Base-by-base conservation (phyloP, 208 protist genomes). In the Lotmaria passim region DNA sequence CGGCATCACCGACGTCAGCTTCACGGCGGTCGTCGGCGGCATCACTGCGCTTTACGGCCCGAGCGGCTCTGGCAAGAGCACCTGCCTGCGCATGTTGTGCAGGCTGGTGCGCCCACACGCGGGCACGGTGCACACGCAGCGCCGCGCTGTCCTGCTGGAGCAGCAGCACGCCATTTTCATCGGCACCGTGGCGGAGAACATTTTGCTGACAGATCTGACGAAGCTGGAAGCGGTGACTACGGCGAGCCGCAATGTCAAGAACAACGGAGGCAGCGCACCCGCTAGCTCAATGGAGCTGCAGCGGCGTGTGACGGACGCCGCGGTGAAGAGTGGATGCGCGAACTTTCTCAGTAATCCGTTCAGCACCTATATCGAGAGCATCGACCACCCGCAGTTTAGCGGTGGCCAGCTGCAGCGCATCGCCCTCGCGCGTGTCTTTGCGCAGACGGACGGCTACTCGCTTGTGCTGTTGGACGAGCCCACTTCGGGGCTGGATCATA, bases 391-490 rank as follows among this genome's bases (percentile, higher is more conserved):
- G 24, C 83, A 77, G 44, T 93, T 93, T 52, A 95, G 86, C 63
- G 89, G 89, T 10, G 89, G 89, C 12, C 89, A 95, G 63, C 83
- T 92, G 43, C 89, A 95, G 57, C 84, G 86, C 38, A 86, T 93
- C 38, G 88, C 83, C n/a, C 70, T 95, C 31, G 84, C 89, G 0
- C 82, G 89, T 12, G 57, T 93, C 4, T 91, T 93, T 74, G 83
- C 73, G 14, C 52, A 61, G 30, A 62, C 62, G 33, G 73, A 69
- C 26, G 55, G 65, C 15, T 88, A 85, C 58, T 77, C 81, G 34
- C 73, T 95, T 14, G 73, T 93, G 7, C 82, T 95, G 21, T 63
- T 93, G 11, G 89, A 95, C 60, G 89, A 93, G 61, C 86, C 89
- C 15, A 95, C 89, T 14, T 91, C 86, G 2, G 86, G 86, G 7